These are phyloP conservation scores for Endocalyx cinctus DNA, from an alignment of 2,329 filamentous ascomycete species.

Conservation along the genomic window DNA sequence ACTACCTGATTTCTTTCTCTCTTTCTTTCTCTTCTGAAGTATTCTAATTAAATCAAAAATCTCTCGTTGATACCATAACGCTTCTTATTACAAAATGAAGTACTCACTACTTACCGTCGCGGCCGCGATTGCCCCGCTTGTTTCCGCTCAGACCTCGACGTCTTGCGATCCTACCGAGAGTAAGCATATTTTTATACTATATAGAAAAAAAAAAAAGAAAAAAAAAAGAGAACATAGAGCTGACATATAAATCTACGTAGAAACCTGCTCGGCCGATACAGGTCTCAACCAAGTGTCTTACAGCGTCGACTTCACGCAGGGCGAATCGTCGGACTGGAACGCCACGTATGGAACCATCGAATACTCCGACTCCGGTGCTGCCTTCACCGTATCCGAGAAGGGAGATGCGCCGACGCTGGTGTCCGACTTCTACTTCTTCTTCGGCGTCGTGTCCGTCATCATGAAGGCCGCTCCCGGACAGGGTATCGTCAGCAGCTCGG, in stretches of 20 bases:
- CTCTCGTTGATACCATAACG: too few species aligned
- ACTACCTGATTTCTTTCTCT: too few species aligned
- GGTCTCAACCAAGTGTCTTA: neutral
- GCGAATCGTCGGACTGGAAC: neutral
- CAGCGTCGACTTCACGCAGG: neutral
- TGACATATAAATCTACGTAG: neutral
- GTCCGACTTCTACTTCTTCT: constrained; percentile 73
- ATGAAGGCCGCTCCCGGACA: constrained; percentile 63
- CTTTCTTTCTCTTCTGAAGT: too few species aligned
- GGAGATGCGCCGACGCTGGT: constrained; percentile 54
- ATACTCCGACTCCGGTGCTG: constrained; percentile 4
- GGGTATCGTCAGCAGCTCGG: constrained; percentile 67
- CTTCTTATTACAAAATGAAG: too few species aligned
- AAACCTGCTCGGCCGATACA: neutral
- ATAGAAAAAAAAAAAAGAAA: neutral
- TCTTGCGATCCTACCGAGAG: constrained; percentile 6
- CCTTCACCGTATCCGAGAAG: constrained; percentile 49
- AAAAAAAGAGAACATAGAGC: too few species aligned
- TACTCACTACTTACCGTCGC: too few species aligned
- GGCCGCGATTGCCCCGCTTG: too few species aligned
- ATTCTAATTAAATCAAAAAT: too few species aligned
- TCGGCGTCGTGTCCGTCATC: constrained; percentile 61
- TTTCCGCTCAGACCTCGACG: constrained; percentile 6
- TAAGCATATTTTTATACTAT: neutral
- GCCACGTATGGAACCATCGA: constrained; percentile 1